phyloP scores from a whole-genome alignment of 495 filamentous ascomycete genomes.

The Cetradonia linearis region DNA sequence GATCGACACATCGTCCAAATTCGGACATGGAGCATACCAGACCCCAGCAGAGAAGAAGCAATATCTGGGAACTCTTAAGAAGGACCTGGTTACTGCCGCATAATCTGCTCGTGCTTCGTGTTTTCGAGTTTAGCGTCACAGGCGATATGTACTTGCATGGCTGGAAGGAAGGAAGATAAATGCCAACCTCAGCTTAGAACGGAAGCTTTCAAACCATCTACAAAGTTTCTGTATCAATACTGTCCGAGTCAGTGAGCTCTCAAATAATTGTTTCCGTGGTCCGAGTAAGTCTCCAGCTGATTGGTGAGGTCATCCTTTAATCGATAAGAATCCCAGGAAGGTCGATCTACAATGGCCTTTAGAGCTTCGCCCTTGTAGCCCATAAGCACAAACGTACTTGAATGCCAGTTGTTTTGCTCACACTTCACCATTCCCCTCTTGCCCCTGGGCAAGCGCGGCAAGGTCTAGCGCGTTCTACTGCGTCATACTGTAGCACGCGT shows the following conservation, averaged over 20 bases:
- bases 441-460: not conserved
- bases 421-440: not conserved
- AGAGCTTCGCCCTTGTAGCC: not conserved
- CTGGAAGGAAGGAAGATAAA: not conserved
- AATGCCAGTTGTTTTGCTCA: conserved; percentile 1
- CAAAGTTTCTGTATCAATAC: not conserved
- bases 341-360: not conserved
- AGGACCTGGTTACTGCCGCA: conserved; percentile 70
- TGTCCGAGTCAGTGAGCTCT: not conserved
- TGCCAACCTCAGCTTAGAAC: not conserved
- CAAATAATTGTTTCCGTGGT: not conserved
- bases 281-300: not conserved
- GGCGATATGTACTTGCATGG: conserved; percentile 9
- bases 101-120: conserved; percentile 36
- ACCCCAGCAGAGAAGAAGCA: conserved; percentile 93
- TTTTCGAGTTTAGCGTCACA: not conserved
- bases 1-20: conserved; percentile 99
- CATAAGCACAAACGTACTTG: not conserved
- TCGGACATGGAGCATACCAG: conserved; percentile 99
- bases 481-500: conserved; percentile 6
- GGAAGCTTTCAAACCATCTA: not conserved
- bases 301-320: not conserved
- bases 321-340: not conserved
- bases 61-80: conserved; percentile 97
- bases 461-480: not conserved